phyloP scores from a whole-genome alignment of 2,329 filamentous ascomycete genomes.

The Orbilia oligospora region DNA sequence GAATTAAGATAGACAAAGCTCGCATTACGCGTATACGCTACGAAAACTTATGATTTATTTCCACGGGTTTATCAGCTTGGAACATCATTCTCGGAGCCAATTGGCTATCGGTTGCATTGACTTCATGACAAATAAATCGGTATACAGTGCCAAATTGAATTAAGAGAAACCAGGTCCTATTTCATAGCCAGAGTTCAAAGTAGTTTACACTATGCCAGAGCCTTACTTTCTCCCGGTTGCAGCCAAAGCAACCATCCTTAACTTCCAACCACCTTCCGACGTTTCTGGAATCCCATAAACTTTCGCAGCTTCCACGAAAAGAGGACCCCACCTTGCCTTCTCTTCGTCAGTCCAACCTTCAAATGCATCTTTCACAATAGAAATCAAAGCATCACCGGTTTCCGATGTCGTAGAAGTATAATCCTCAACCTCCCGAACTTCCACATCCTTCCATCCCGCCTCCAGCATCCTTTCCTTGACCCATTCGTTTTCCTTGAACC shows the following conservation, averaged over 20 bases:
- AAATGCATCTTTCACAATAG: slow-evolving; percentile 30
- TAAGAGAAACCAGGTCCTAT: too few relatives aligned
- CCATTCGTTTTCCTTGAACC: slow-evolving; percentile 38
- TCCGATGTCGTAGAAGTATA: slow-evolving; percentile 24
- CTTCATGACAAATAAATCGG: too few relatives aligned
- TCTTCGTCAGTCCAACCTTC: slow-evolving; percentile 52
- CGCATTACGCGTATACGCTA: background rate
- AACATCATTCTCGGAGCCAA: too few relatives aligned
- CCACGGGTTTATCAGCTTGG: too few relatives aligned
- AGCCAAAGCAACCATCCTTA: slow-evolving; percentile 47
- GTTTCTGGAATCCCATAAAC: slow-evolving; percentile 22
- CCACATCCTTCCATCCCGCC: slow-evolving; percentile 52
- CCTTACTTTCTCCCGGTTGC: slow-evolving; percentile 48
- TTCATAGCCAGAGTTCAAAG: too few relatives aligned
- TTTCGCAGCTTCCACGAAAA: slow-evolving; percentile 41
- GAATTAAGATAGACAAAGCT: background rate
- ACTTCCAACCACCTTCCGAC: slow-evolving; percentile 33
- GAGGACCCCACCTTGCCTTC: slow-evolving; percentile 22
- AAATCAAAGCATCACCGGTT: slow-evolving; percentile 20
- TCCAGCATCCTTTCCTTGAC: slow-evolving; percentile 42
- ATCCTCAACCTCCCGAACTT: slow-evolving; percentile 37
- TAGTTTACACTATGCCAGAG: too few relatives aligned
- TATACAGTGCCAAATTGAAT: too few relatives aligned
- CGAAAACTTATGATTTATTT: background rate
- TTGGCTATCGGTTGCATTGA: too few relatives aligned